These are phyloP conservation scores for Pyricularia pennisetigena DNA, from an alignment of 2,329 filamentous ascomycete species.

Conservation along the genomic window DNA sequence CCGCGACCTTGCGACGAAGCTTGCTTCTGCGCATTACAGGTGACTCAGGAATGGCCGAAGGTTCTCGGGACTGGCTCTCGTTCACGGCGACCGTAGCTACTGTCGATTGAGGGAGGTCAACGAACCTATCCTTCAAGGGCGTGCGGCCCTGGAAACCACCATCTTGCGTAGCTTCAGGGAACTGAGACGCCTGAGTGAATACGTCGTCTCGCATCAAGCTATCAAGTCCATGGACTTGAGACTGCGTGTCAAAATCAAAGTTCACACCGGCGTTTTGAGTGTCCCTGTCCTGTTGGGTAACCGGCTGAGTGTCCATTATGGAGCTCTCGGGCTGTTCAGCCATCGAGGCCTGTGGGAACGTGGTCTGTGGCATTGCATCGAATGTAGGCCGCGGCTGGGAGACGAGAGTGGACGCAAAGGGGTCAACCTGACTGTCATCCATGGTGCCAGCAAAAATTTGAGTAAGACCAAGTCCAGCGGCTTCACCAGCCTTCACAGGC, in stretches of 20 bases:
- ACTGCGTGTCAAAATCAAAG: constrained; percentile 37
- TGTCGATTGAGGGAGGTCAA: constrained; percentile 55
- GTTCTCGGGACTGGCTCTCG: constrained; percentile 10
- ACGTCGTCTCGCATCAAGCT: constrained; percentile 37
- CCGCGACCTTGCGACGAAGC: constrained; percentile 33
- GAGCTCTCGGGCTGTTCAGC: constrained; percentile 41
- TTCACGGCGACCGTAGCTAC: constrained; percentile 55
- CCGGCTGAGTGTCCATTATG: constrained; percentile 37
- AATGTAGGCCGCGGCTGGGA: constrained; percentile 46
- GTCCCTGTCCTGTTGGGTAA: constrained; percentile 26
- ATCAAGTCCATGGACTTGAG: constrained; percentile 48
- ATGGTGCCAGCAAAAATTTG: constrained; percentile 89
- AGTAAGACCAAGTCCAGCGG: constrained; percentile 64
- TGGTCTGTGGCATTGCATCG: constrained; percentile 19
- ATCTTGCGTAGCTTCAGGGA: constrained; percentile 74
- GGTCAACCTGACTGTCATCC: constrained; percentile 47
- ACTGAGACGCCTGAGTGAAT: constrained; percentile 38
- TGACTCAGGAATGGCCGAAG: constrained; percentile 40
- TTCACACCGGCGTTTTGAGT: constrained; percentile 39
- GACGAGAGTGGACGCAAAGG: constrained; percentile 21
- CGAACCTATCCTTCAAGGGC: constrained; percentile 58
- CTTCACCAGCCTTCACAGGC: constrained; percentile 40
- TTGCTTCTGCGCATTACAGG: constrained; percentile 54
- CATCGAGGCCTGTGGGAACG: constrained; percentile 49
- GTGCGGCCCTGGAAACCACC: constrained; percentile 64